Percentiles rank a stretch among this genome's conserved stretches.
Conservation (phyloP, 768 basidiomycete species). For the Tulasnella sp. region DNA sequence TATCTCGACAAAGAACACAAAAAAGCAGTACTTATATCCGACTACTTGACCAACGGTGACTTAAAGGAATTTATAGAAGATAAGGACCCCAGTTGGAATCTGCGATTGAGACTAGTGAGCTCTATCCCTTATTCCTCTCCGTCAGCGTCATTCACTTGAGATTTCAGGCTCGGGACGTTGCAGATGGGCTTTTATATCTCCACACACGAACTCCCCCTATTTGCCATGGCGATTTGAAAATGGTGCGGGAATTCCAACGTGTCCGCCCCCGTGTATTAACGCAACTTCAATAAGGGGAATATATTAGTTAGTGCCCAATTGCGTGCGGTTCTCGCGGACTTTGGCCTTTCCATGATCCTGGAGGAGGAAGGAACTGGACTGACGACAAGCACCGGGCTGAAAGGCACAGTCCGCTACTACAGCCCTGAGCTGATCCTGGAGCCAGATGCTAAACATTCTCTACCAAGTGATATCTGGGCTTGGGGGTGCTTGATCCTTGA, state of each 20-base stretch:
- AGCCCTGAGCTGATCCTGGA: neutral
- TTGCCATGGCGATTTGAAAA: neutral
- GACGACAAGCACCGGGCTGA: neutral
- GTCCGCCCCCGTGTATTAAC: neutral
- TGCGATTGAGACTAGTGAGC: neutral
- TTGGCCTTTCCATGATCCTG: neutral
- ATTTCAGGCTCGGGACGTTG: neutral
- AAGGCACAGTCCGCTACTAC: neutral
- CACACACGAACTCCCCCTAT: neutral
- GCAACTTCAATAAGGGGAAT: neutral
- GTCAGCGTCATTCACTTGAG: no score
- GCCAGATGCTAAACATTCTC: neutral
- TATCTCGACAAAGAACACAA: neutral
- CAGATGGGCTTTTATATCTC: neutral
- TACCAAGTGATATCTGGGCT: conserved; percentile 1
- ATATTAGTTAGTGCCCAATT: neutral
- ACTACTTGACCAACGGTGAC: neutral
- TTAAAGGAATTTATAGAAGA: neutral
- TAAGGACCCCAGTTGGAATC: neutral
- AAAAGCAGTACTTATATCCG: neutral
- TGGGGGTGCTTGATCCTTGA: neutral
- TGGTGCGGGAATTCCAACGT: neutral
- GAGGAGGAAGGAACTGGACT: conserved; percentile 4
- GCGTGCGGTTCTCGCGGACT: neutral
- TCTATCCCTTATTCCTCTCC: no score